Percentiles rank a stretch among this genome's conserved stretches.
phyloP scores from a whole-genome alignment of 106 monocot genomes.

The Acorus gramineus region DNA sequence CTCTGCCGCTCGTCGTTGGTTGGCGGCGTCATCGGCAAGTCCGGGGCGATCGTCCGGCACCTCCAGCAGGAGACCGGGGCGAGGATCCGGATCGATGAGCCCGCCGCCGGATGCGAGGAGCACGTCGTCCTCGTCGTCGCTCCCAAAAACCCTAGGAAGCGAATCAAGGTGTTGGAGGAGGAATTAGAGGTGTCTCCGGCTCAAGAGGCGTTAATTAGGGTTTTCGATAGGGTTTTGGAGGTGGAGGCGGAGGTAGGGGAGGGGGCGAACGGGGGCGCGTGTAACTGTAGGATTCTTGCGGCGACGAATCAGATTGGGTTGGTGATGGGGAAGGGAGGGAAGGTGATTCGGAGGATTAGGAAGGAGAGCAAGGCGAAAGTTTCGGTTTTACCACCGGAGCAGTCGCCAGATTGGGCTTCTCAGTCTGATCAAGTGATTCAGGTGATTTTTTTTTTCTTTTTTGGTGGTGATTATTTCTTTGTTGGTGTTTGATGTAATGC shows the following conservation, averaged over 20 bases:
- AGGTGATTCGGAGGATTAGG: slow-evolving; percentile 3
- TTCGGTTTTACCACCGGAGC: slow-evolving; percentile 3
- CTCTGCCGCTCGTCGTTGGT: slow-evolving; percentile 3
- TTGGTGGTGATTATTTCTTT: no score
- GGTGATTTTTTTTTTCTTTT: not conserved
- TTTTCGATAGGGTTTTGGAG: slow-evolving; percentile 4
- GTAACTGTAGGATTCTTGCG: slow-evolving; percentile 3
- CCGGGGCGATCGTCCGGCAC: slow-evolving; percentile 1
- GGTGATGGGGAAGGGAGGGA: slow-evolving; percentile 9
- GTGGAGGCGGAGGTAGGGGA: not conserved
- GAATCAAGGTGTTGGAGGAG: not conserved
- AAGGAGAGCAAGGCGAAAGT: slow-evolving; percentile 1
- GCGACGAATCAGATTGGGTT: not conserved
- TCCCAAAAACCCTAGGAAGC: slow-evolving; percentile 1
- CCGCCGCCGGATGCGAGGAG: slow-evolving; percentile 11
- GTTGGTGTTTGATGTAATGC: no score
- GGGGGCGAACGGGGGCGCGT: not conserved
- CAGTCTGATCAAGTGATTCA: slow-evolving; percentile 7
- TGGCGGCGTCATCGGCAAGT: slow-evolving; percentile 7
- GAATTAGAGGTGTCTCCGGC: slow-evolving; percentile 7
- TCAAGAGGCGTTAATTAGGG: slow-evolving; percentile 9
- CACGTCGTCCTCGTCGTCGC: slow-evolving; percentile 8
- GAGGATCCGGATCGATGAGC: slow-evolving; percentile 3
- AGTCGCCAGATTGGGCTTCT: slow-evolving; percentile 7
- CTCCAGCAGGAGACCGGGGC: slow-evolving; percentile 10